Evolutionary conservation across 495 filamentous ascomycete genomes (phyloP).

Genomic region (Copromyces sp.): DNA sequence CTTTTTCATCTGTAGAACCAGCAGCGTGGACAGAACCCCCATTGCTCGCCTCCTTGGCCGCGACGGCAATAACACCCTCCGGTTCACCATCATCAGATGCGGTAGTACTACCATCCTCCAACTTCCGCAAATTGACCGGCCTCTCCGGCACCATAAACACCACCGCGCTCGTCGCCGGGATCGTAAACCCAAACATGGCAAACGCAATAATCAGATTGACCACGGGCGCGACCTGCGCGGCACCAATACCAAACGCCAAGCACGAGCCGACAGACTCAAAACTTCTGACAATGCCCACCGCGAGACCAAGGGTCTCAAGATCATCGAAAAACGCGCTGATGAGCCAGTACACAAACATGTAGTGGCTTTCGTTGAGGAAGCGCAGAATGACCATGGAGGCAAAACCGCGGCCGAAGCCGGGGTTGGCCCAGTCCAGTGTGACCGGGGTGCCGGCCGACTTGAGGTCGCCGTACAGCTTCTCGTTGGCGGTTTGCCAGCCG

Average conservation of each 20-base stretch:
- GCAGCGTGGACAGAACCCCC: not conserved
- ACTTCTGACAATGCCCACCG: conserved; percentile 38
- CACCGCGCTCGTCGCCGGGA: conserved; percentile 27
- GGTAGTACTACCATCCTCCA: conserved; percentile 1
- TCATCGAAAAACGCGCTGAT: conserved; percentile 41
- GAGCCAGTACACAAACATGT: conserved; percentile 41
- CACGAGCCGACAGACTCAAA: conserved; percentile 41
- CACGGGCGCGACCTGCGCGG: conserved; percentile 30
- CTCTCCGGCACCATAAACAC: conserved; percentile 30
- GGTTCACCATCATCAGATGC: conserved; percentile 2
- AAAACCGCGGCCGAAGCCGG: conserved; percentile 32
- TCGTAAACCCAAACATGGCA: conserved; percentile 30
- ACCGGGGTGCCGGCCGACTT: conserved; percentile 5
- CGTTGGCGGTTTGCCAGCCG: conserved; percentile 31
- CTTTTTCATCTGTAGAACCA: not conserved
- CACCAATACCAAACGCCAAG: conserved; percentile 40
- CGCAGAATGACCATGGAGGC: conserved; percentile 30
- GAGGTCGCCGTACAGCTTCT: conserved; percentile 23
- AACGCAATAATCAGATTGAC: conserved; percentile 34
- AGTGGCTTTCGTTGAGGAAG: conserved; percentile 33
- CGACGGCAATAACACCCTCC: conserved; percentile 1
- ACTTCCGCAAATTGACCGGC: conserved; percentile 15
- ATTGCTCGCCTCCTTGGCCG: conserved; percentile 4
- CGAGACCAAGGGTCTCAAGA: conserved; percentile 35
- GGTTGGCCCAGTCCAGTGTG: conserved; percentile 30